Evolutionary conservation across 2,329 filamentous ascomycete genomes (phyloP).

Genomic region (Coniochaeta prunicola): DNA sequence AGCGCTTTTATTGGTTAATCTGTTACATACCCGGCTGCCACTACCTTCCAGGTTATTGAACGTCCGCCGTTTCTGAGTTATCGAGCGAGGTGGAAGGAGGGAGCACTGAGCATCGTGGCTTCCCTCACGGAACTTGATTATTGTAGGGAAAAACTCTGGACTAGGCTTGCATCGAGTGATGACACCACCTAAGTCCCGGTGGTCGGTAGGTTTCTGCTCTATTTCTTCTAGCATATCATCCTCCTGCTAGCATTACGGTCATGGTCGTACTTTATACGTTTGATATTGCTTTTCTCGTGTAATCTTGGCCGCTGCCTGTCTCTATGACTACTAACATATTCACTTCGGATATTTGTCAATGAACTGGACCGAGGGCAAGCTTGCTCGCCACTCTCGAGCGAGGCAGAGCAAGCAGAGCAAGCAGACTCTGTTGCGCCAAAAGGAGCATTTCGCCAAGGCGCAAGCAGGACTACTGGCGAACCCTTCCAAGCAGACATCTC

Average conservation of each 20-base stretch:
- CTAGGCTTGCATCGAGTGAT: not conserved
- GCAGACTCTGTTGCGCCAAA: slow-evolving; percentile 29
- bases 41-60: not conserved
- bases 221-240: not conserved
- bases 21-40: not conserved
- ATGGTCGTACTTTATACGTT: not conserved
- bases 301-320: not conserved
- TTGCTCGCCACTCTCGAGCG: slow-evolving; percentile 32
- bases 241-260: not conserved
- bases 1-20: not conserved
- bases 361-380: slow-evolving; percentile 43
- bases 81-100: not conserved
- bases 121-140: not conserved
- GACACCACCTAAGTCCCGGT: no score
- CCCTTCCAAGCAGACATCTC: slow-evolving; percentile 20
- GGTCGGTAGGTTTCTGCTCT: not conserved
- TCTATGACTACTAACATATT: not conserved
- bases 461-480: slow-evolving; percentile 23
- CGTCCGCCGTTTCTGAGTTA: not conserved
- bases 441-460: slow-evolving; percentile 38
- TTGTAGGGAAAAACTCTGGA: not conserved
- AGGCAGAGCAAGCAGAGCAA: slow-evolving; percentile 22
- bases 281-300: not conserved
- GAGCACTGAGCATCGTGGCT: not conserved
- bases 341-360: slow-evolving; percentile 18